A percentile compares a stretch with the other conserved stretches of the same genome.
These are phyloP conservation scores for Colletotrichum sp. DNA, from an alignment of 2,329 filamentous ascomycete genomes.

Conservation along the genomic window DNA sequence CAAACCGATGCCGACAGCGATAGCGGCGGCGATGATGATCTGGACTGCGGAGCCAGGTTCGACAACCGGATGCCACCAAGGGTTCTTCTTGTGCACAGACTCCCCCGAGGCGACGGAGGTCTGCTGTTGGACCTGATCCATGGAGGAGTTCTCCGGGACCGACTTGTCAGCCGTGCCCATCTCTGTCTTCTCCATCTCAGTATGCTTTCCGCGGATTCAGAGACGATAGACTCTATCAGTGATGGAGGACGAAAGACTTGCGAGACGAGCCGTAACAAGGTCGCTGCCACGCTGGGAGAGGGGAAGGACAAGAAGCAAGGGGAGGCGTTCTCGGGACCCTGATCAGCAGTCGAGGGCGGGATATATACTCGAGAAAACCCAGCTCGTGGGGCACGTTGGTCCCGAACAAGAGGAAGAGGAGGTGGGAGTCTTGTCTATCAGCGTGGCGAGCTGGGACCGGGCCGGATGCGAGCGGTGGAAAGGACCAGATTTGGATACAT, in stretches of 20 bases:
- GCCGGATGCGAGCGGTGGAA: slow-evolving; percentile 1
- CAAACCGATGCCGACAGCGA: slow-evolving; percentile 57
- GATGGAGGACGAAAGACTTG: not conserved
- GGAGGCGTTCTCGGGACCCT: not conserved
- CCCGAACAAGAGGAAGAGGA: not conserved
- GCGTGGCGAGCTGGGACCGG: slow-evolving; percentile 7
- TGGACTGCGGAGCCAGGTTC: slow-evolving; percentile 52
- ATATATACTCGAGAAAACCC: slow-evolving; percentile 3
- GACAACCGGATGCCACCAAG: slow-evolving; percentile 41
- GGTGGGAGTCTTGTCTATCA: slow-evolving; percentile 16
- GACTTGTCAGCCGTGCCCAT: slow-evolving; percentile 16
- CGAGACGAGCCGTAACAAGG: not conserved
- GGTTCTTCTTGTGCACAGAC: slow-evolving; percentile 28
- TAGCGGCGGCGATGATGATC: slow-evolving; percentile 51
- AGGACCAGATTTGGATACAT: not conserved
- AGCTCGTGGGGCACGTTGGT: not conserved
- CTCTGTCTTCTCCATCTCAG: slow-evolving; percentile 20
- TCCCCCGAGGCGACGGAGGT: slow-evolving; percentile 10
- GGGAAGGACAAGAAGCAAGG: not conserved
- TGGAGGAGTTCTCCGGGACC: slow-evolving; percentile 23
- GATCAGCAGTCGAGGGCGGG: not conserved
- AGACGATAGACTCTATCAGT: not conserved
- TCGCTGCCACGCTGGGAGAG: not conserved
- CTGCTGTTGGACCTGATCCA: slow-evolving; percentile 14
- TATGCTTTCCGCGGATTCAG: not conserved